Evolutionary conservation across 495 filamentous ascomycete genomes (phyloP), one percentile per base, ranked within the genome.

Genomic region (Penicillium soppii): DNA sequence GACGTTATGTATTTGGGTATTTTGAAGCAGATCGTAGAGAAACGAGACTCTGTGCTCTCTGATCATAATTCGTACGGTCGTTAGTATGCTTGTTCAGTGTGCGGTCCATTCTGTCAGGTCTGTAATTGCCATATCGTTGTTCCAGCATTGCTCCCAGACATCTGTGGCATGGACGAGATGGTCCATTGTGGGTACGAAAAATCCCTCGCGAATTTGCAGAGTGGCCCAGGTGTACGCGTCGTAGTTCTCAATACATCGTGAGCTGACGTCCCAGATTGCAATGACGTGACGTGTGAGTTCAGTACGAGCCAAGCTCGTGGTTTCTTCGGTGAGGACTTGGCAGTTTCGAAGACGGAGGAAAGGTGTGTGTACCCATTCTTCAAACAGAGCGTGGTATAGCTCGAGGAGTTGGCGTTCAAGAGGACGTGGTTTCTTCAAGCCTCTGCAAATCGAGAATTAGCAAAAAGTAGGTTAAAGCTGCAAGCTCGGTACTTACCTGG

Each of bases 301-400:
- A 8, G 49, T 12, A 5, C 58, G 58, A 8, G 38, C 52, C n/a
- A 32, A n/a, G 33, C 59, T 37, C 4, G 54, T 2, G 9, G n/a
- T 35, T 0, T 50, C 49, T 13, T 65, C 59, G 0, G 37, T 30
- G 12, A 54, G 8, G 19, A 63, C 33, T 17, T 59, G 59, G 2
- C 38, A 38, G 42, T 58, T 61, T 21, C 58, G 56, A 10, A 52
- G 35, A 19, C 22, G 30, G 4, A 63, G 33, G 40, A 66, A 71
- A 17, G 53, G 45, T 12, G 47, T 58, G 49, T 65, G 65, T 16
- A 72, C 38, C 56, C 60, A 70, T 29, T 47, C 32, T 21, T 70
- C 65, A 41, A 56, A 72, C 2, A 72, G 42, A 4, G 63, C 47
- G 8, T 61, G 40, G 42, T 61, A 63, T 30, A 57, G 16, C 16